Percentiles rank a stretch among this genome's conserved stretches.
These are phyloP conservation scores for Taiozyma onychis DNA, from an alignment of 1,139 yeast species.

Conservation along the genomic window DNA sequence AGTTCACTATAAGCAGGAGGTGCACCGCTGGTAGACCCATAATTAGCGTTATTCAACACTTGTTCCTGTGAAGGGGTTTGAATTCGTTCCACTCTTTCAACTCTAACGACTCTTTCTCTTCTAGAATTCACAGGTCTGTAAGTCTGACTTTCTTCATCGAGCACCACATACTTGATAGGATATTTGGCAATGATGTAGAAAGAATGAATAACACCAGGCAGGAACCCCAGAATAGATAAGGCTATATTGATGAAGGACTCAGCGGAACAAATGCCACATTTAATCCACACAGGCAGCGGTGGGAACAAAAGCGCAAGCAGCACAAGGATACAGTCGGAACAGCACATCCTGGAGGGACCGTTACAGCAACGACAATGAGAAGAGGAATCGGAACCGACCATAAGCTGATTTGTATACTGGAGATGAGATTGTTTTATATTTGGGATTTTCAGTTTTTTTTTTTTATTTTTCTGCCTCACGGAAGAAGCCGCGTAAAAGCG, in stretches of 20 bases:
- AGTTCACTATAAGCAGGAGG: slow-evolving; percentile 8
- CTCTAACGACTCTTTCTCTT: slow-evolving; percentile 4
- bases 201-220: slow-evolving; percentile 65
- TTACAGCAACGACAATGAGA: background rate
- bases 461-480: background rate
- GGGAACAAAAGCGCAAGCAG: slow-evolving; percentile 60
- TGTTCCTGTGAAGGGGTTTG: background rate
- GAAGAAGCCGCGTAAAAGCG: background rate
- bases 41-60: background rate
- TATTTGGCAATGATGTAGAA: slow-evolving; percentile 49
- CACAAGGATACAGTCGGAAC: slow-evolving; percentile 50
- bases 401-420: background rate
- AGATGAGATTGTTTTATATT: background rate
- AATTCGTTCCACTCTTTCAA: background rate
- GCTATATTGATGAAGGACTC: slow-evolving; percentile 55
- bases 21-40: slow-evolving; percentile 4
- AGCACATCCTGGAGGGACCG: slow-evolving; percentile 15
- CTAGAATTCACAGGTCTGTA: slow-evolving; percentile 6
- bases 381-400: background rate
- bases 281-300: slow-evolving; percentile 67
- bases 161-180: slow-evolving; percentile 19
- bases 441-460: background rate
- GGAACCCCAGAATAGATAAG: slow-evolving; percentile 48
- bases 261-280: slow-evolving; percentile 57
- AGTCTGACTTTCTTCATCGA: slow-evolving; percentile 23